Base-by-base conservation (phyloP, 2,329 filamentous ascomycete species). In the Xylogone sp. region DNA sequence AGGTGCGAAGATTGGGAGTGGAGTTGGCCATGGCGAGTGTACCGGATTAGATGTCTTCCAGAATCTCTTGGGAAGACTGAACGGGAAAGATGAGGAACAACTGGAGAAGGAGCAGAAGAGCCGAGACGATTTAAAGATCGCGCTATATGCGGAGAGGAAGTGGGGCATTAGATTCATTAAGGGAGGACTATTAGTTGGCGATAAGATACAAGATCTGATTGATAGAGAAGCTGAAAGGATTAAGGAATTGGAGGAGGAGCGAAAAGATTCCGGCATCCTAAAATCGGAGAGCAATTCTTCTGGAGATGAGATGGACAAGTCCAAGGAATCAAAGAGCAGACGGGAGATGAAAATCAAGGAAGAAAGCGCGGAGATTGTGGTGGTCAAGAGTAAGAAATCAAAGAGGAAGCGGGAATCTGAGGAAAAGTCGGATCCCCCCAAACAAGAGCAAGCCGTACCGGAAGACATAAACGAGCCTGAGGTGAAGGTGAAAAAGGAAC, bases 21-120 rank as follows among this genome's bases (percentile, higher is more conserved):
- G 86, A 58, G 73, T 77, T 39, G 73, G 77, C 3, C 85, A 90
- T 57, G 80, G 71, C 58, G 82, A 89, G 65, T 83, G 90, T 56
- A 95, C 93, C 20, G 94, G 93, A 0, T 77, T 97, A 34, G 88
- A 92, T 65, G 87, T 86, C 18, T 90, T 97, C 60, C 89, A 92
- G 64, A 89, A 90, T 57, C 74, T 99, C 3, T 75, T 99, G 19
- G 92, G 93, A 20, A 79, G 94, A 49, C 72, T 99, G 52, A 99
- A 99, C 69, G 94, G 93, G 47, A 94, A 90, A 69, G 84, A 81
- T 20, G 86, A 93, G 46, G 81, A 75, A n/a, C 79, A 83, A 46
- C 73, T 94, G 31, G 79, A 87, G 68, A 79, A 83, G 62, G 87
- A 94, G 61, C 81, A 84, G 65, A 78, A 82, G 62, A 78, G 79